Conservation (phyloP, 2,329 filamentous ascomycete genomes). For the Epicoccum nigrum region DNA sequence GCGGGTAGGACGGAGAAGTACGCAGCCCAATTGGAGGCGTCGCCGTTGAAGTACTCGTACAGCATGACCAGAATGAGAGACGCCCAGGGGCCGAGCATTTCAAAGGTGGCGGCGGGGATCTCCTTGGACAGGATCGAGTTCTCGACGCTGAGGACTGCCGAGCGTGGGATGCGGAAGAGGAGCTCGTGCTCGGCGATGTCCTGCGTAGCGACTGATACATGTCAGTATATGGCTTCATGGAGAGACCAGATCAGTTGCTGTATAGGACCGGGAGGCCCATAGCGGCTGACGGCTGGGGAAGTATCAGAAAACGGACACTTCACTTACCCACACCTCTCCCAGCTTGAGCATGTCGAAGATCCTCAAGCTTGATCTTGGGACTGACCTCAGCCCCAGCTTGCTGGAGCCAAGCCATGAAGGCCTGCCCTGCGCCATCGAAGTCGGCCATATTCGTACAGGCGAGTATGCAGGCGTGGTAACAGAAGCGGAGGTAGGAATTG, state of each 20-base stretch:
- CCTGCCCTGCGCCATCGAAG: constrained; percentile 53
- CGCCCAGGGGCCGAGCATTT: constrained; percentile 54
- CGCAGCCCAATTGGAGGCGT: constrained; percentile 72
- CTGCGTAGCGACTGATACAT: constrained; percentile 66
- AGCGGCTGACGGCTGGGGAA: not conserved
- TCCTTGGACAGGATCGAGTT: constrained; percentile 70
- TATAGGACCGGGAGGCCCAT: not conserved
- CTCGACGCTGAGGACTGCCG: constrained; percentile 71
- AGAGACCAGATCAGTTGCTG: no score
- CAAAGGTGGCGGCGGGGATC: constrained; percentile 51
- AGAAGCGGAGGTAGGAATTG: constrained; percentile 24
- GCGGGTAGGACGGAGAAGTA: constrained; percentile 78
- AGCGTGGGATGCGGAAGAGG: constrained; percentile 79
- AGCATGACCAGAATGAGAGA: constrained; percentile 79
- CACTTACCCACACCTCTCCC: constrained; percentile 69
- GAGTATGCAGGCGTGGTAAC: constrained; percentile 4
- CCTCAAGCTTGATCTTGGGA: constrained; percentile 63
- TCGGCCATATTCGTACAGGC: constrained; percentile 30
- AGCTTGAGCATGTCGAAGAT: constrained; percentile 61
- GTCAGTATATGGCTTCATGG: constrained; percentile 16
- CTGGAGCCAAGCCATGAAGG: constrained; percentile 65
- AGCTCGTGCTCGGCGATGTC: constrained; percentile 76
- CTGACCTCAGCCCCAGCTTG: constrained; percentile 61
- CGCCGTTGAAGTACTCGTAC: constrained; percentile 69
- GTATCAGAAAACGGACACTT: constrained; percentile 43